Conservation (phyloP, 2,329 filamentous ascomycete species). For the Fusarium sp. region DNA sequence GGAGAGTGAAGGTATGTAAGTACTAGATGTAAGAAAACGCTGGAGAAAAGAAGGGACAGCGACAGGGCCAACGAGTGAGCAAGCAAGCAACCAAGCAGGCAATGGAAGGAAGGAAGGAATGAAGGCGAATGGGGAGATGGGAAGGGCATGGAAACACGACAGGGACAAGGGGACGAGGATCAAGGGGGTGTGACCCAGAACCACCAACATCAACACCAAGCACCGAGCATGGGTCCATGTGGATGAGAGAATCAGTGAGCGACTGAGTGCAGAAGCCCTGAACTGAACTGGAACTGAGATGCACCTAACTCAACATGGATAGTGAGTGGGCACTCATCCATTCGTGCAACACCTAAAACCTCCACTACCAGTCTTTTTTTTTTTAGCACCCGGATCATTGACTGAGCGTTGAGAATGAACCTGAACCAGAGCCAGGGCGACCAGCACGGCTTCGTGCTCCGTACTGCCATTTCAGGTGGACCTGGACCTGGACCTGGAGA, state of each 20-base stretch:
- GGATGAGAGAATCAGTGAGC: slow-evolving; percentile 8
- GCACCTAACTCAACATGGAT: slow-evolving; percentile 34
- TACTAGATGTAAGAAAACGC: slow-evolving; percentile 43
- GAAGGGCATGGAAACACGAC: slow-evolving; percentile 51
- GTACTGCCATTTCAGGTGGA: slow-evolving; percentile 25
- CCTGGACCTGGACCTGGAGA: slow-evolving; percentile 19
- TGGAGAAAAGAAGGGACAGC: slow-evolving; percentile 48
- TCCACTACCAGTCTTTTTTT: slow-evolving; percentile 2
- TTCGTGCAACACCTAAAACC: slow-evolving; percentile 28
- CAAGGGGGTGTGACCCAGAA: slow-evolving; percentile 34
- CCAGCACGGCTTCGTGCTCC: slow-evolving; percentile 30
- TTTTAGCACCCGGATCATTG: slow-evolving; percentile 19
- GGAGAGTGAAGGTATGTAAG: slow-evolving; percentile 41
- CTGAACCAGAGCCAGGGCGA: slow-evolving; percentile 8
- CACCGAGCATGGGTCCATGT: slow-evolving; percentile 16
- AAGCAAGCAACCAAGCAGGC: slow-evolving; percentile 8
- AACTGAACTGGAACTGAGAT: slow-evolving; percentile 24
- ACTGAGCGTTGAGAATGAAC: slow-evolving; percentile 18
- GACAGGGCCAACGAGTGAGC: slow-evolving; percentile 42
- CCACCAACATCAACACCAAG: not conserved
- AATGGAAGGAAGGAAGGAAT: slow-evolving; percentile 45
- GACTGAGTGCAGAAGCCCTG: slow-evolving; percentile 7
- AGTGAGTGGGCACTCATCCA: slow-evolving; percentile 27
- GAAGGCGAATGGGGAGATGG: slow-evolving; percentile 48
- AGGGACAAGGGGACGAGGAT: slow-evolving; percentile 46